A percentile compares a stretch with the other conserved stretches of the same genome.
phyloP scores from a whole-genome alignment of 2,329 filamentous ascomycete genomes.

The Penicillium palitans region DNA sequence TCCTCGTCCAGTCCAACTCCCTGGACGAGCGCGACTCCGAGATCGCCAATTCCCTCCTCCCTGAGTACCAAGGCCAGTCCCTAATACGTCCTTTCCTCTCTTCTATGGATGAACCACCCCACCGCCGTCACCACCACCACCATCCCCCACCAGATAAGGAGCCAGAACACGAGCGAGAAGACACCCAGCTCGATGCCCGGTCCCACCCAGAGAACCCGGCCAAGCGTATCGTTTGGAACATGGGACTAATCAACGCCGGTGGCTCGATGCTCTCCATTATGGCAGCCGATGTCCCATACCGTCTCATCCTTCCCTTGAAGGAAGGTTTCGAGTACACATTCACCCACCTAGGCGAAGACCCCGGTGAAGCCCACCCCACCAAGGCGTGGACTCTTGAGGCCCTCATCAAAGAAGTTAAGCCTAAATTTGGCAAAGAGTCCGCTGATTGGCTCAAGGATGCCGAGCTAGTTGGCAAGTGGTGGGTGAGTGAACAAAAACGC shows the following conservation, averaged over 20 bases:
- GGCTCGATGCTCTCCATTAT: slow-evolving; percentile 59
- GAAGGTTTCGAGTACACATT: slow-evolving; percentile 61
- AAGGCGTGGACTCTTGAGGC: slow-evolving; percentile 33
- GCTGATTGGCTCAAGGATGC: slow-evolving; percentile 40
- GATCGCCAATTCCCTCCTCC: slow-evolving; percentile 42
- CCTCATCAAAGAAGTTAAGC: slow-evolving; percentile 26
- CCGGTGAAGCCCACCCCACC: slow-evolving; percentile 34
- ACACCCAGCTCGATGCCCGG: background rate
- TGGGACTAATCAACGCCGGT: slow-evolving; percentile 37
- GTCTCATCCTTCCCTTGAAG: slow-evolving; percentile 71
- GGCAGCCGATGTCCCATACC: slow-evolving; percentile 72
- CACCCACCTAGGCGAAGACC: slow-evolving; percentile 36
- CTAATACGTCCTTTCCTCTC: slow-evolving; percentile 44
- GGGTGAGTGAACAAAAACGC: slow-evolving; percentile 33
- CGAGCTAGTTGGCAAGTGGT: slow-evolving; percentile 41
- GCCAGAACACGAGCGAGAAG: background rate
- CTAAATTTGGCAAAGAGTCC: slow-evolving; percentile 33
- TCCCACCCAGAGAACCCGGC: background rate
- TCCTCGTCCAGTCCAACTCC: slow-evolving; percentile 45
- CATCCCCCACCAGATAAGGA: background rate
- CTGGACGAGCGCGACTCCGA: slow-evolving; percentile 36
- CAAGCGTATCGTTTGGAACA: slow-evolving; percentile 35
- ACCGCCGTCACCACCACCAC: slow-evolving; percentile 1
- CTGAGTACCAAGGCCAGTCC: slow-evolving; percentile 51
- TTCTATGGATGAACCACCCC: slow-evolving; percentile 19